Evolutionary conservation across 352 stramenopile species (phyloP), one percentile per base, ranked within the genome.

Genomic region (Halophytophthora polymorphica): DNA sequence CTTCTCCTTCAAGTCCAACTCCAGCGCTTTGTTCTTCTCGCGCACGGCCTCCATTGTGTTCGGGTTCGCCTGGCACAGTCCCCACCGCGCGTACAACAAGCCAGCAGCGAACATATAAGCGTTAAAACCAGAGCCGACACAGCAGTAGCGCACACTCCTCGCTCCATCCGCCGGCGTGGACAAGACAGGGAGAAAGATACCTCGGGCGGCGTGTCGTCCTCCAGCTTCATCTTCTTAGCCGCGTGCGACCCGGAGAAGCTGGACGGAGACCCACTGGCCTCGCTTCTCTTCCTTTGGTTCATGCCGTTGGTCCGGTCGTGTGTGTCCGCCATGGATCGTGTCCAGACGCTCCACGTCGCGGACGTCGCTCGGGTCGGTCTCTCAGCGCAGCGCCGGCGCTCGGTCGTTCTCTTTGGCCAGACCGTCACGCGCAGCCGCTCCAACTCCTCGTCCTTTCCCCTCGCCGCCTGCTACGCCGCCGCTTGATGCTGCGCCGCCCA

Each of bases 1-100:
- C 56, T 94, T 94, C 56, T 94, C 84, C 43, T 70, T 66, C 55
- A 91, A 57, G 23, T 90, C 77, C 33, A 90, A 68, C 56, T 77
- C 72, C 68, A 94, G 56, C 33, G 80, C 79, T 41, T 69, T 71
- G 64, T 94, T 94, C 40, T 77, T 77, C 50, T 90, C 73, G 13
- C 67, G 70, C 42, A 94, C 79, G 5, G 73, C 70, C 50, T 88
- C 78, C 39, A 92, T 77, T 6, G 77, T 83, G 52, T 90, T 87
- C 4, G 82, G 82, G 45, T 92, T 86, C 6, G 82, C 82, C 71
- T 83, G 7, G 7, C 28, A 17, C 23, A 33, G 23, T 11, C 41
- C 22, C 13, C n/a, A n/a, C n/a, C n/a, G n/a, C n/a, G n/a, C n/a
- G n/a, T n/a, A 37, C n/a, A 50, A 55, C 0, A 28, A 34, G 52